These are phyloP conservation scores for Kuraishia cidri DNA, from an alignment of 805 yeast genomes.

Conservation along the genomic window DNA sequence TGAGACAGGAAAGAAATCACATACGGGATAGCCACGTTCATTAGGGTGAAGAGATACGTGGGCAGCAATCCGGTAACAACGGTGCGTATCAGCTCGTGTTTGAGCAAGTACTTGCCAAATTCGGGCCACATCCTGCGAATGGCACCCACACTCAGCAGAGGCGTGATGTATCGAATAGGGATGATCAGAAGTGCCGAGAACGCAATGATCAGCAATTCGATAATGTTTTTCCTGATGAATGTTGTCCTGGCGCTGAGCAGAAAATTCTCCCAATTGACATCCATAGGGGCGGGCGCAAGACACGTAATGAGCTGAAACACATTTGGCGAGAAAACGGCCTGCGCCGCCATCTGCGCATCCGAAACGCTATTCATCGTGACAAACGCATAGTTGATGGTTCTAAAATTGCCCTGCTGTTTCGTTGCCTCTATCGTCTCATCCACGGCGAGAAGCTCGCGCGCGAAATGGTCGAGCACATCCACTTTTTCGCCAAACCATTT, in stretches of 20 bases:
- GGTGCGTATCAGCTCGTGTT: constrained; percentile 42
- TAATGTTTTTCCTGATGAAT: constrained; percentile 19
- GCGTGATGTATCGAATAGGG: constrained; percentile 47
- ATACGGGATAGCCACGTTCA: constrained; percentile 46
- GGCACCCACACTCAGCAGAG: constrained; percentile 46
- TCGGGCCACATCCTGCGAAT: constrained; percentile 52
- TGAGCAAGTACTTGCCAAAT: constrained; percentile 40
- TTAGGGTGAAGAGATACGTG: constrained; percentile 46
- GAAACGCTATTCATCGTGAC: constrained; percentile 92
- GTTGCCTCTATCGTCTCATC: constrained; percentile 28
- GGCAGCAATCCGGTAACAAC: constrained; percentile 56
- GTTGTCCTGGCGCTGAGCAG: constrained; percentile 28
- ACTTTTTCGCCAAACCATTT: constrained; percentile 18
- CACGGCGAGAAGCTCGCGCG: constrained; percentile 23
- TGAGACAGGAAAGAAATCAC: constrained; percentile 40
- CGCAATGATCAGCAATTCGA: constrained; percentile 29
- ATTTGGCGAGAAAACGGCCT: constrained; percentile 86
- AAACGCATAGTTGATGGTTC: constrained; percentile 45
- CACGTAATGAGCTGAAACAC: constrained; percentile 76
- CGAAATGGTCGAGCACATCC: constrained; percentile 21
- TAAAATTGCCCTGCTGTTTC: constrained; percentile 22
- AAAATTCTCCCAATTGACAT: constrained; percentile 72
- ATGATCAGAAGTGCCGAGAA: constrained; percentile 44
- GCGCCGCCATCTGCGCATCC: constrained; percentile 96
- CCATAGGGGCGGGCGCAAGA: constrained; percentile 95